Base-by-base conservation (phyloP, 805 yeast species). In the Clavispora phyllophila region DNA sequence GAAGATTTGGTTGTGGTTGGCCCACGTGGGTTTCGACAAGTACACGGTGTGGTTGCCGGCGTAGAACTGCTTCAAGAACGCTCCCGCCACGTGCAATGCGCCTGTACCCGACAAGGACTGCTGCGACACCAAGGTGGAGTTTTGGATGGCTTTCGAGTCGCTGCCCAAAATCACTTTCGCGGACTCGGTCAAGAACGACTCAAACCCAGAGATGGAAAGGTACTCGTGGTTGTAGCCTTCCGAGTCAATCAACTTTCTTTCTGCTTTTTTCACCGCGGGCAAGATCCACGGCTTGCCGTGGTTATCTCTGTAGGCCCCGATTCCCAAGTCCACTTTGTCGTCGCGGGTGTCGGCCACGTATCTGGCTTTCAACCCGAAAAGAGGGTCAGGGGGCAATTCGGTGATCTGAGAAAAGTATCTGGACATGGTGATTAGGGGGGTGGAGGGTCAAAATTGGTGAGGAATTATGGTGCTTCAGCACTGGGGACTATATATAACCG, bases 31-130 rank as follows among this genome's bases (percentile, higher is more conserved):
- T 33, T 51, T 45, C n/a, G 51, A 47, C 33, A 51, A 41, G 48
- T 49, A 49, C 9, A 52, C 42, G 17, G 54, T 50, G 15, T 37
- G 44, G 45, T 48, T 50, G n/a, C 56, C 56, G 17, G 54, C 53
- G 53, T 71, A 76, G 55, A 78, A 79, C 32, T 74, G 68, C 57
- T 74, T 66, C 51, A 85, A 65, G 56, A 84, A 82, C 44, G 67
- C 65, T n/a, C 88, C 96, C 24, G 90, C 93, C 54, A 90, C 68
- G 57, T 90, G 97, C 56, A 90, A 71, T 3, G 98, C 96, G 35
- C 96, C 96, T 12, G 96, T 87, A 47, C 96, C 96, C 17, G 91
- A 82, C 38, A 87, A 70, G 18, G 90, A 76, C 68, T 87, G 96
- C 47, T 82, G 78, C 24, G 87, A 81, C 28, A 81, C 75, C 22